These are phyloP conservation scores for Poa pratensis DNA, from an alignment of 176 grass and related monocot species.

Conservation along the genomic window DNA sequence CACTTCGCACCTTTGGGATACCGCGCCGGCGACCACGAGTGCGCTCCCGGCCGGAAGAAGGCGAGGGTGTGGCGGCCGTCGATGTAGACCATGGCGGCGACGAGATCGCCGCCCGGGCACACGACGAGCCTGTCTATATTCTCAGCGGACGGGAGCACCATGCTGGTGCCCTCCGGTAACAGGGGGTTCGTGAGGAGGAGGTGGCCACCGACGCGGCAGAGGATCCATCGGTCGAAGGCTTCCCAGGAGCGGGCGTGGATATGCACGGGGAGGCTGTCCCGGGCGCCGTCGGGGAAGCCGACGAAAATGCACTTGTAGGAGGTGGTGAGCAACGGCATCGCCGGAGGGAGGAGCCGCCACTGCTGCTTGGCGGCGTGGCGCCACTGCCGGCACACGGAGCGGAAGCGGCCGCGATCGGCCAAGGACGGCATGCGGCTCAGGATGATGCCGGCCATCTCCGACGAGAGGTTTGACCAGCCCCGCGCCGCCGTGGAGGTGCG, in stretches of 20 bases:
- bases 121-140: neutral
- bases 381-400: too few relatives aligned
- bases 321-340: too few relatives aligned
- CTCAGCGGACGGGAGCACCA: neutral
- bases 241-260: too few relatives aligned
- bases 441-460: neutral
- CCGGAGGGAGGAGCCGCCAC: too few relatives aligned
- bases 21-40: neutral
- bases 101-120: neutral
- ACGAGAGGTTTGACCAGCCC: neutral
- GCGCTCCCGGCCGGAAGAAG: neutral
- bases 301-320: neutral
- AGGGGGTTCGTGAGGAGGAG: neutral
- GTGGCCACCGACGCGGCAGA: neutral
- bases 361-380: too few relatives aligned
- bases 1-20: neutral
- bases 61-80: neutral
- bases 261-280: too few relatives aligned
- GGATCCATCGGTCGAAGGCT: neutral
- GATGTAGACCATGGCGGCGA: neutral
- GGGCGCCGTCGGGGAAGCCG: neutral
- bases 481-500: neutral
- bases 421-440: too few relatives aligned
- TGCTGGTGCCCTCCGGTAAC: neutral
- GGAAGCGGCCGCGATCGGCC: too few relatives aligned